A percentile compares a stretch with the other conserved stretches of the same genome.
These are phyloP conservation scores for Tylopilus felleus DNA, from an alignment of 768 basidiomycete species.

Conservation along the genomic window DNA sequence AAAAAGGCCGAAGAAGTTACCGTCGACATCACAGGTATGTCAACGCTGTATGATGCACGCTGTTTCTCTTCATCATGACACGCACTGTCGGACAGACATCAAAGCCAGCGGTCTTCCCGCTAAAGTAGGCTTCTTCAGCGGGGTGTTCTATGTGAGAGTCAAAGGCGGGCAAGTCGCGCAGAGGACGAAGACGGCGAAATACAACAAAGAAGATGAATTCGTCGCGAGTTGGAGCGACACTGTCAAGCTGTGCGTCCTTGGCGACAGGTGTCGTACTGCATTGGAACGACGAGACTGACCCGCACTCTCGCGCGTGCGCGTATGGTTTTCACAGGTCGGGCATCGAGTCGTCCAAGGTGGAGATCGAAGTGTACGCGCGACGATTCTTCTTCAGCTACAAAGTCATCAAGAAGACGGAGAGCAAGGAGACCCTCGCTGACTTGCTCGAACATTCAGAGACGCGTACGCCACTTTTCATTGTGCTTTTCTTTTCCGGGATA, in stretches of 20 bases:
- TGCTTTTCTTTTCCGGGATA: neutral
- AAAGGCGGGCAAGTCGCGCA: conserved; percentile 29
- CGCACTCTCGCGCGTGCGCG: neutral
- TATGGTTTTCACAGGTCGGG: conserved; percentile 28
- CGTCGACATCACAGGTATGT: conserved; percentile 29
- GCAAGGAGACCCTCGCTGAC: conserved; percentile 30
- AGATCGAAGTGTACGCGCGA: conserved; percentile 33
- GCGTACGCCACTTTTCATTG: conserved; percentile 20
- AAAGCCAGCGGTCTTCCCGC: conserved; percentile 34
- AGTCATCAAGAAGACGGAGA: conserved; percentile 34
- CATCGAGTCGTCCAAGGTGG: conserved; percentile 31
- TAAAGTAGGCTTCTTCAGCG: conserved; percentile 30
- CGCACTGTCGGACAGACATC: conserved; percentile 21
- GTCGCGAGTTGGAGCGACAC: conserved; percentile 29
- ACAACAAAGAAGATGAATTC: conserved; percentile 26
- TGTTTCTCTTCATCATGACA: neutral
- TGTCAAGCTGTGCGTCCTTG: conserved; percentile 22
- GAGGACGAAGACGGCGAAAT: conserved; percentile 27
- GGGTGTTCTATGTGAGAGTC: conserved; percentile 27
- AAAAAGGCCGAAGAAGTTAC: conserved; percentile 16
- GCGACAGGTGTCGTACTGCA: neutral
- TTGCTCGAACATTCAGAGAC: conserved; percentile 31
- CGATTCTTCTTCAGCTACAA: conserved; percentile 33
- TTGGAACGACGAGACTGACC: neutral
- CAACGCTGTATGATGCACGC: too few relatives aligned